Base-by-base conservation (phyloP, 208 protist species). In the Leishmania tarentolae region DNA sequence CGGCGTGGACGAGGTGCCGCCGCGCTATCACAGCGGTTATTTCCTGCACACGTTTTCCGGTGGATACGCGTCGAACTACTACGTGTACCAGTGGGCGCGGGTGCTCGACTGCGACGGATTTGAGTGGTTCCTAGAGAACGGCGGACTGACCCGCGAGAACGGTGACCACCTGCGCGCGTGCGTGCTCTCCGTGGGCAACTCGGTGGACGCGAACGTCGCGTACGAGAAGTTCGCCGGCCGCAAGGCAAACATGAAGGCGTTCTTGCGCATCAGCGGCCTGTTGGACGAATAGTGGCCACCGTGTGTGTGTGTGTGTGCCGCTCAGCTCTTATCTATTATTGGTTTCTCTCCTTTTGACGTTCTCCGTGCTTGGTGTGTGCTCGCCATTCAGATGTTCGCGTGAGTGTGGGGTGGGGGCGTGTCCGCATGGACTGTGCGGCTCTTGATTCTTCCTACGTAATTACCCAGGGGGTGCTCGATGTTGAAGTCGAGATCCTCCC, bases 41-140 rank as follows among this genome's bases (percentile, higher is more conserved):
- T 96, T 96, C 75, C 24, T 79, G 21, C 93, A 96, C 87, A 91
- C 91, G 50, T 96, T 96, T 66, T 76, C 82, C 2, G 90, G 93
- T 40, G 92, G 85, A 19, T 96, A 96, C 82, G 37, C 86, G 35
- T 81, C 90, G 9, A 89, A 88, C 42, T 96, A 95, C 88, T 95
- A 94, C 82, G 82, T 81, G 24, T 97, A 97, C 83, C 87, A 88
- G 75, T 90, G 87, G 88, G 93, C 92, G 8, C 86, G 92, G 28
- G 83, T 96, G 82, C 78, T 94, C 46, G 86, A 90, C 63, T 87
- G 89, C 56, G 90, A 95, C 79, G 86, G 81, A 11, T 94, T 92
- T 63, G 91, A 84, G 59, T 93, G 87, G 78, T 92, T 96, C 74
- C 88, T 91, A 1, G 87, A 93, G 80, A 80, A 90, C 40, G 90